Base-by-base conservation (phyloP, 2,329 filamentous ascomycete species). In the Aspergillus pseudonomiae region DNA sequence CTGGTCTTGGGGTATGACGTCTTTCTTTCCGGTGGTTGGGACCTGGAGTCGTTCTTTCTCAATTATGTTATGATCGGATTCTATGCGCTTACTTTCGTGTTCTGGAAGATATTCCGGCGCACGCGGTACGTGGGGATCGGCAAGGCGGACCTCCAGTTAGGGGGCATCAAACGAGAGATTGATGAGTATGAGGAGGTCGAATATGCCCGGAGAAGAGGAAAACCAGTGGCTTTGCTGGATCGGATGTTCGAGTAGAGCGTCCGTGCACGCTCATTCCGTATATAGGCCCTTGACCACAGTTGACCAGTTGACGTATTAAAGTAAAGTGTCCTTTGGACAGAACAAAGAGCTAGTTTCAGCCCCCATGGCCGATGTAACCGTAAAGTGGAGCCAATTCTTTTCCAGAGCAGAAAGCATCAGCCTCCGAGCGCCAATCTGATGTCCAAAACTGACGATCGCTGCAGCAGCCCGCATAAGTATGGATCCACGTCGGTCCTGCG, bases 1-100 rank as follows among this genome's bases (percentile, higher is more conserved):
- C 85, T 93, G 67, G 85, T 92, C 1, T 85, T 89, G 7, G 91
- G 91, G 0, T 94, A 92, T 65, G 84, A 87, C 0, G 87, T 93
- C 0, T 94, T 93, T 69, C 73, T 93, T 52, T 85, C 87, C 0
- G 81, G 81, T 5, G 79, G 82, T 3, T 93, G 89, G 91, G 83
- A 86, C 62, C 73, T 88, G 0, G 83, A 86, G 7, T 85, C 83
- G 16, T 94, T 93, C 72, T 77, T 93, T 30, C 90, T 91, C 72
- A 88, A 86, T 78, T 93, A 93, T 75, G 85, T 86, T 81, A 57
- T 82, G 70, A 83, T 93, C 55, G 85, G 85, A 6, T 78, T 91
- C 7, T 92, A 91, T 72, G 88, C 88, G 0, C 71, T 87, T 0
- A 78, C 92, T 4, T 92, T 86, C 73, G 30, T 88, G 1, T 85